Conservation (phyloP, 345 rosid genomes). For the Hibiscus tridactylites region DNA sequence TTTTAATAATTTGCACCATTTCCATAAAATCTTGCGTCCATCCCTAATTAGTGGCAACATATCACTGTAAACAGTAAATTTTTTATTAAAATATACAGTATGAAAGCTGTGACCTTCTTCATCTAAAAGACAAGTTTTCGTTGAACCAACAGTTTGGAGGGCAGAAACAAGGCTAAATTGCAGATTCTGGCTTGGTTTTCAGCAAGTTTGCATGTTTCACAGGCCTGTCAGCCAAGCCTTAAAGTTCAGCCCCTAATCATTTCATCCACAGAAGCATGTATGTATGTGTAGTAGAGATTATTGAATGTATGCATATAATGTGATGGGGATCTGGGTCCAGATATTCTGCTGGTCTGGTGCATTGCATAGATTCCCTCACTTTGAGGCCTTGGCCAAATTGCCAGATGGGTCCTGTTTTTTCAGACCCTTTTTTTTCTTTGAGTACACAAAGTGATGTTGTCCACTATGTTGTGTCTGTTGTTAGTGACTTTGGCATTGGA, state of each 20-base stretch:
- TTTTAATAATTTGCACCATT: no score
- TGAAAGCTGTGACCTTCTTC: neutral
- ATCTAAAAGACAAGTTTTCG: neutral
- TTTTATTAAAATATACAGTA: neutral
- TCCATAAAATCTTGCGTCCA: no score
- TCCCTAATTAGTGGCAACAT: neutral
- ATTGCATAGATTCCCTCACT: neutral
- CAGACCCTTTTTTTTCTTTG: neutral
- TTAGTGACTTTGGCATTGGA: neutral
- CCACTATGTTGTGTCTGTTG: constrained; percentile 9
- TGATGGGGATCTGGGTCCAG: constrained; percentile 8
- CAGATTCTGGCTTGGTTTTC: neutral
- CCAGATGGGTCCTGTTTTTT: neutral
- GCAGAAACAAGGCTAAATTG: neutral
- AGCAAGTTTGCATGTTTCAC: neutral
- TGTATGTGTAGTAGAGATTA: no score
- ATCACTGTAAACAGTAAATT: neutral
- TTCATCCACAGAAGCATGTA: neutral
- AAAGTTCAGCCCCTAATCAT: neutral
- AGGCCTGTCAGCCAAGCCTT: neutral
- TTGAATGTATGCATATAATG: neutral
- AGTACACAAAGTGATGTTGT: constrained; percentile 7
- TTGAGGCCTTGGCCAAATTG: constrained; percentile 1
- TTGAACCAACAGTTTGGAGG: neutral
- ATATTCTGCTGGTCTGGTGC: neutral